Evolutionary conservation across 179 eudicot genomes (phyloP).

Genomic region (Heliamphora ciliata): DNA sequence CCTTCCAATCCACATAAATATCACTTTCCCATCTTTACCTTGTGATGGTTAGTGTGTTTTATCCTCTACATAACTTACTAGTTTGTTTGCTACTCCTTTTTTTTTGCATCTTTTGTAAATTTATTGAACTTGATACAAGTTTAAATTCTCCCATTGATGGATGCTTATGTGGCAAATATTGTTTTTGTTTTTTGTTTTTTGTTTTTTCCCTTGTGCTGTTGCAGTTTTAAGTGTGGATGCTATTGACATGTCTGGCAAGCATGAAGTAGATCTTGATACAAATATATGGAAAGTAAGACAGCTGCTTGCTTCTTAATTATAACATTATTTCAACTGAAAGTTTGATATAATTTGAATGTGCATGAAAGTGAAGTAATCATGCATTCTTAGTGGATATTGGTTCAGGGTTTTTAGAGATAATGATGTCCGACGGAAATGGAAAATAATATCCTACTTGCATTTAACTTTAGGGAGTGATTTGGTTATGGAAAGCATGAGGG

Average conservation of each 20-base stretch:
- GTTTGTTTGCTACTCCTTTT: not conserved
- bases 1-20: slow-evolving; percentile 92
- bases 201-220: slow-evolving; percentile 8
- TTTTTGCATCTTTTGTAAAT: not conserved
- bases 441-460: not conserved
- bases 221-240: slow-evolving; percentile 97
- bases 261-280: slow-evolving; percentile 97
- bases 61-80: slow-evolving; percentile 13
- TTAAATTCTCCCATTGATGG: not conserved
- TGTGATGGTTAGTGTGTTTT: slow-evolving; percentile 68
- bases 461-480: not conserved
- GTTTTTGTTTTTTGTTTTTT: not conserved
- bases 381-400: not conserved
- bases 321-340: not conserved
- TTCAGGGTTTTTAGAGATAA: not conserved
- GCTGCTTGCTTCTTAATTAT: not conserved
- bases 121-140: slow-evolving; percentile 3
- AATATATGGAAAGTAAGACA: slow-evolving; percentile 87
- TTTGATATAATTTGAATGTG: not conserved
- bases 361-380: not conserved
- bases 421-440: not conserved
- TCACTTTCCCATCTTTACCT: slow-evolving; percentile 93
- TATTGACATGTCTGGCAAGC: slow-evolving; percentile 99
- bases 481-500: not conserved
- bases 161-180: not conserved